Evolutionary conservation across 78 protist species (phyloP).

Genomic region (Dictyostelium capitatum): DNA sequence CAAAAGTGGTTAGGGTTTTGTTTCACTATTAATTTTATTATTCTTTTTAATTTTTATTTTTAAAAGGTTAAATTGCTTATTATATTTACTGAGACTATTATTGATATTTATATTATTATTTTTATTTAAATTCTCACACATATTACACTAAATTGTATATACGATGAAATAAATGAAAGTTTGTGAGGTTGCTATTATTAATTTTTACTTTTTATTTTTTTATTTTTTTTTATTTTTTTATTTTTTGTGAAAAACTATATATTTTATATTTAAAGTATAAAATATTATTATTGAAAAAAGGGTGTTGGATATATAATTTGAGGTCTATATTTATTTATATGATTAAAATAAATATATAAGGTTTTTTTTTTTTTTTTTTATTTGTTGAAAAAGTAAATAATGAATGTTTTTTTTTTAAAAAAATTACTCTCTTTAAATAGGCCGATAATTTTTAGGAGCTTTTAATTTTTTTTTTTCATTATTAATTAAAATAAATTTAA

Average conservation of each 20-base stretch:
- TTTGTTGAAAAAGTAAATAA: too few species aligned
- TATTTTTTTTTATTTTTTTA: background rate
- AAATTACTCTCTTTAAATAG: too few species aligned
- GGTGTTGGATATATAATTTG: conserved; percentile 6
- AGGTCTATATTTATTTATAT: conserved; percentile 7
- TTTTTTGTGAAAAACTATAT: background rate
- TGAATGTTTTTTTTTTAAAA: too few species aligned
- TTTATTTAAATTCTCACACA: background rate
- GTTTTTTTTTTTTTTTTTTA: too few species aligned
- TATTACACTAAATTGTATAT: conserved; percentile 1
- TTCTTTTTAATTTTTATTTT: background rate
- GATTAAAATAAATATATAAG: too few species aligned
- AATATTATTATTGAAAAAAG: background rate
- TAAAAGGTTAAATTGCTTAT: conserved; percentile 12
- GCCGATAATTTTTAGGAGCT: background rate
- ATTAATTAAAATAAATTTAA: background rate
- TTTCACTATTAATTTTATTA: background rate
- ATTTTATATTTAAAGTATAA: background rate
- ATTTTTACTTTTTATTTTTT: too few species aligned
- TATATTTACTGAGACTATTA: background rate
- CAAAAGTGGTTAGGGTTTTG: too few species aligned
- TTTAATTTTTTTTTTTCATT: background rate
- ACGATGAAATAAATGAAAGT: background rate
- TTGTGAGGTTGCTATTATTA: too few species aligned
- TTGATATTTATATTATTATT: background rate